Base-by-base conservation (phyloP, 345 rosid genomes). In the Pugionium dolabratum region DNA sequence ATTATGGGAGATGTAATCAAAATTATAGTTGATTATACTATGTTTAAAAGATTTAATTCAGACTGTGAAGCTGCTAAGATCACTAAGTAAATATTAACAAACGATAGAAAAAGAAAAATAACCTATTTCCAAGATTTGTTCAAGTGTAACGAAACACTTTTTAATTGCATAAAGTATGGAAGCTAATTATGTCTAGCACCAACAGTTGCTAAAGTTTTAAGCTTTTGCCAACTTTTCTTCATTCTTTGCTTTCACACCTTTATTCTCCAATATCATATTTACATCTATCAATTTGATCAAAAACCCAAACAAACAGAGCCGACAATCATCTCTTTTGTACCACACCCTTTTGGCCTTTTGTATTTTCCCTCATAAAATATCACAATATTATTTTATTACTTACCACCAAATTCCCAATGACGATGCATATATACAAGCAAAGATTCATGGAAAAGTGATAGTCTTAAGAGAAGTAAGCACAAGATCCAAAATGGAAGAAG, bases 401-500 rank as follows among this genome's bases (percentile, higher is more conserved):
- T 5, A 26, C 48, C 44, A 67, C 47, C 62, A 73, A 60, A 53
- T 54, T 37, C 73, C 2, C 51, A 61, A 46, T 66, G 50, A 66
- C 63, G 0, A 39, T 44, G 45, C 47, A 73, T 66, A 56, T 74
- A 74, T 46, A 66, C 45, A 67, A 72, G 49, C 62, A 66, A 45
- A 74, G 63, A 54, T 67, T 54, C 68, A 61, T 67, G 39, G 54
- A 61, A 72, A 72, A 60, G 66, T 58, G 10, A 41, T 41, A 64
- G 54, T 58, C 54, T 44, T 37, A 44, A 49, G 66, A 64, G 54
- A 72, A 72, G 70, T 46, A 57, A 72, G 53, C 52, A 48, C 82
- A 62, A 51, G 80, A 84, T 82, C 87, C 79, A 66, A 60, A n/a
- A 69, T 83, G 84, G 89, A 76, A 66, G 87, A 83, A 44, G 85